Evolutionary conservation across 1,139 yeast species (phyloP).

Genomic region (Suhomyces anneliseae): DNA sequence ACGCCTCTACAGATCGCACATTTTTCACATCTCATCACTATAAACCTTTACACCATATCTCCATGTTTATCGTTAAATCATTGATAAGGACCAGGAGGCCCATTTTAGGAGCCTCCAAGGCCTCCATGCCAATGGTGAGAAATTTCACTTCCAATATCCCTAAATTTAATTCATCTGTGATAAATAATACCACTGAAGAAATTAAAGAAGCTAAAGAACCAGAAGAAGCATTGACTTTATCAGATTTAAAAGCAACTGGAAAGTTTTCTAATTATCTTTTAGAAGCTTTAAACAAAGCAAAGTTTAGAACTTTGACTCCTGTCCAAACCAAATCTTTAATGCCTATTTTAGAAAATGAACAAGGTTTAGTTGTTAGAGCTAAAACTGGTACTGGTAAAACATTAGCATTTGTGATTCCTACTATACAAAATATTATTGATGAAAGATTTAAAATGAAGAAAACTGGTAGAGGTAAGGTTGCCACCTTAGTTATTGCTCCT

Average conservation of each 20-base stretch:
- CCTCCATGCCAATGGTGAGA: not conserved
- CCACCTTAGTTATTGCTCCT: constrained; percentile 77
- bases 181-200: not conserved
- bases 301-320: constrained; percentile 60
- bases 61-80: constrained; percentile 1
- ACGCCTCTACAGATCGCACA: not conserved
- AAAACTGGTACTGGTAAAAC: constrained; percentile 97
- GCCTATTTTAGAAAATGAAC: constrained; percentile 58
- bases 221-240: constrained; percentile 3
- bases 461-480: constrained; percentile 27
- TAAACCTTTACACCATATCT: not conserved
- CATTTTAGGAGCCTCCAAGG: not conserved
- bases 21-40: not conserved
- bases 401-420: constrained; percentile 81
- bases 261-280: constrained; percentile 13
- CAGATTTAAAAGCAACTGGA: constrained; percentile 10
- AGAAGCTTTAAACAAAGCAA: constrained; percentile 40
- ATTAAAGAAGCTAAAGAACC: not conserved
- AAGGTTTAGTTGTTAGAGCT: constrained; percentile 81
- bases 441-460: constrained; percentile 12
- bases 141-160: not conserved
- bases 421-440: constrained; percentile 44
- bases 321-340: constrained; percentile 75
- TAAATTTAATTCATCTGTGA: not conserved
- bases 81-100: constrained; percentile 3